Evolutionary conservation across 2,329 filamentous ascomycete species (phyloP), one percentile per base, ranked within the genome.

Genomic region (Ceratocystis harringtonii): DNA sequence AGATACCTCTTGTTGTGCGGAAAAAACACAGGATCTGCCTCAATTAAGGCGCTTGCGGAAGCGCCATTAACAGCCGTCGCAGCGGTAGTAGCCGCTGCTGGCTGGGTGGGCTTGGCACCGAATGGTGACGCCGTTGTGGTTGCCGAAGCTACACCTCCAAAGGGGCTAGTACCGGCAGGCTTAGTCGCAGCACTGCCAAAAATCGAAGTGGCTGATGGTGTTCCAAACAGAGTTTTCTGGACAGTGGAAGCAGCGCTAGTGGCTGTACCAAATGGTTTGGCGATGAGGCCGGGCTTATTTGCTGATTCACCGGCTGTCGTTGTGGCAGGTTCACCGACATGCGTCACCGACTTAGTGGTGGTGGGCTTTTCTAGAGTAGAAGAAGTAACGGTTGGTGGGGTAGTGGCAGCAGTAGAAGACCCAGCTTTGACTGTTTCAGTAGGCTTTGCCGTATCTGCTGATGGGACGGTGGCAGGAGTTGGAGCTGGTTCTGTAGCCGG

Each of bases 1-100:
- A 74, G 68, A 68, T 83, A 80, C 65, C 78, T 76, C 68, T 82
- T 78, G n/a, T 70, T 66, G 45, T 66, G 17, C 22, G 66, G 65
- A 25, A 66, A 68, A 22, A 65, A 52, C 4, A 52, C 44, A 12
- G 66, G 66, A 57, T 67, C 63, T n/a, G 62, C 66, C 30, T 67
- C 62, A 62, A 65, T 25, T 12, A 67, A 5, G 64, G 62, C 32
- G 66, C 41, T 1, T 45, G 60, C 41, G 19, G 48, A 52, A 52
- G 48, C 19, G 5, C 48, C 7, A 22, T 52, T 52, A 25, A n/a
- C 52, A 43, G 68, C 58, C 19, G 61, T 12, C 5, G 48, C 28
- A 25, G 65, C 28, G 12, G 41, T 25, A 6, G 19, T 25, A 30
- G 61, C 48, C 1, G 36, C 19, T 17, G 61, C 44, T n/a, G 65